Percentiles rank a stretch among this genome's conserved stretches.
Conservation (phyloP, 2,329 filamentous ascomycete species). For the Aphanoascus verrucosus region DNA sequence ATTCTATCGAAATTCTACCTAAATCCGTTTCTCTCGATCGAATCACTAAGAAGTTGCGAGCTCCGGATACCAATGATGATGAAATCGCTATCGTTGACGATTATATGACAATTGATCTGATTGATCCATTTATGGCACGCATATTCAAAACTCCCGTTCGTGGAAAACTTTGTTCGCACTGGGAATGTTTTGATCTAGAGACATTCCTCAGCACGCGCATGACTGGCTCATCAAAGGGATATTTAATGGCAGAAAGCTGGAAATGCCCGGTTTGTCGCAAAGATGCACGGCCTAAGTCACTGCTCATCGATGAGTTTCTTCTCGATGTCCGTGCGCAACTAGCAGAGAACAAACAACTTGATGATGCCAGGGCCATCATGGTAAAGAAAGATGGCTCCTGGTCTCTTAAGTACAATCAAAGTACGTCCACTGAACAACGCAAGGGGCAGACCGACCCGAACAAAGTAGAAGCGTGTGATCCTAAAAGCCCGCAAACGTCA, state of each 20-base stretch:
- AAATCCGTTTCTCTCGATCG: constrained; percentile 43
- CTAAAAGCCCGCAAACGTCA: neutral
- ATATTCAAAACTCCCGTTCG: constrained; percentile 65
- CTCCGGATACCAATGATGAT: constrained; percentile 42
- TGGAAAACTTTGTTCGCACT: constrained; percentile 58
- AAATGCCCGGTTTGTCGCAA: constrained; percentile 71
- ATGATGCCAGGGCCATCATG: constrained; percentile 49
- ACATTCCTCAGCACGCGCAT: constrained; percentile 62
- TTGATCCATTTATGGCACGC: constrained; percentile 54
- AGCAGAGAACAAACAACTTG: constrained; percentile 38
- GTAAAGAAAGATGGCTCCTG: constrained; percentile 56
- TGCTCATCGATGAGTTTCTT: constrained; percentile 67
- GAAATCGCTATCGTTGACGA: constrained; percentile 51
- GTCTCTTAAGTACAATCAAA: constrained; percentile 40
- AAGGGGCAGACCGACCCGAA: neutral
- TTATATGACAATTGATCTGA: constrained; percentile 51
- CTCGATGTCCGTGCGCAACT: constrained; percentile 50
- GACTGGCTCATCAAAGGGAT: constrained; percentile 31
- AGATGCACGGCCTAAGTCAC: constrained; percentile 63
- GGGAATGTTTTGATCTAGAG: constrained; percentile 82
- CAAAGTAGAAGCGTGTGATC: neutral
- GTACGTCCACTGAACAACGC: neutral
- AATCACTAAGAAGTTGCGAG: constrained; percentile 44
- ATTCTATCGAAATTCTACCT: constrained; percentile 33
- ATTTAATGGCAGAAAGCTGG: constrained; percentile 49